phyloP scores from a whole-genome alignment of 2,329 filamentous ascomycete genomes.

The Mycocentrospora acerina region DNA sequence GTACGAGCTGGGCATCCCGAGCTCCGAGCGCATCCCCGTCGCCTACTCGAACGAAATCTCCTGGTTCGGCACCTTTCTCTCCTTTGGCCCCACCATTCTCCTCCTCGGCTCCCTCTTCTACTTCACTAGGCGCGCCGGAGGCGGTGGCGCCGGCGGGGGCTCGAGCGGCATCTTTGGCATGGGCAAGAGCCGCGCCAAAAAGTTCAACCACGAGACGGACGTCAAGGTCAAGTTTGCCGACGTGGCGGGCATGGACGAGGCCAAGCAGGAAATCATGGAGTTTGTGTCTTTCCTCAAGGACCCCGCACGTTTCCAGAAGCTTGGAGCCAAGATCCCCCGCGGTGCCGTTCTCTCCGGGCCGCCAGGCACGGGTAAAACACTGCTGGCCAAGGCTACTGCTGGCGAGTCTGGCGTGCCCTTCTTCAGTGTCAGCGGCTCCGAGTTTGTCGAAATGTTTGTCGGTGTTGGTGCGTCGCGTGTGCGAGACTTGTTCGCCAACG shows the following conservation, averaged over 20 bases:
- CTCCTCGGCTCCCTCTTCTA: constrained; percentile 82
- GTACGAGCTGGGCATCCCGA: constrained; percentile 80
- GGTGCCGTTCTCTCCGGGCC: constrained; percentile 97
- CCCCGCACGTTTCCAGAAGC: constrained; percentile 85
- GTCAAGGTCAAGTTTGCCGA: constrained; percentile 97
- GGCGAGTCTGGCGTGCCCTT: constrained; percentile 97
- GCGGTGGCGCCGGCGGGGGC: constrained; percentile 61
- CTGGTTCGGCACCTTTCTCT: constrained; percentile 69
- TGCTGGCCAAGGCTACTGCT: constrained; percentile 94
- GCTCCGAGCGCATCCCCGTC: constrained; percentile 87
- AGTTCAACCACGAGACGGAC: constrained; percentile 95
- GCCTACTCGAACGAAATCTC: constrained; percentile 78
- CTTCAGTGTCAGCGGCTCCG: constrained; percentile 96
- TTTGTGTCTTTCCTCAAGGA: constrained; percentile 97
- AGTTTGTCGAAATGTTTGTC: constrained; percentile 99
- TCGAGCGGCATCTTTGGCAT: constrained; percentile 89
- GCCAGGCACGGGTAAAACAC: constrained; percentile 95
- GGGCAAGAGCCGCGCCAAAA: constrained; percentile 91
- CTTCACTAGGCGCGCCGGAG: constrained; percentile 73
- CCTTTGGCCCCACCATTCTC: constrained; percentile 84
- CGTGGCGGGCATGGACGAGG: constrained; percentile 97
- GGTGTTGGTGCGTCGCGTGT: constrained; percentile 96
- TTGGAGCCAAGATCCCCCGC: constrained; percentile 96
- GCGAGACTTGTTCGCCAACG: constrained; percentile 89
- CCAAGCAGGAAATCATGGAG: constrained; percentile 98